phyloP scores from a whole-genome alignment of 768 basidiomycete species.

The Lactarius sanguifluus region DNA sequence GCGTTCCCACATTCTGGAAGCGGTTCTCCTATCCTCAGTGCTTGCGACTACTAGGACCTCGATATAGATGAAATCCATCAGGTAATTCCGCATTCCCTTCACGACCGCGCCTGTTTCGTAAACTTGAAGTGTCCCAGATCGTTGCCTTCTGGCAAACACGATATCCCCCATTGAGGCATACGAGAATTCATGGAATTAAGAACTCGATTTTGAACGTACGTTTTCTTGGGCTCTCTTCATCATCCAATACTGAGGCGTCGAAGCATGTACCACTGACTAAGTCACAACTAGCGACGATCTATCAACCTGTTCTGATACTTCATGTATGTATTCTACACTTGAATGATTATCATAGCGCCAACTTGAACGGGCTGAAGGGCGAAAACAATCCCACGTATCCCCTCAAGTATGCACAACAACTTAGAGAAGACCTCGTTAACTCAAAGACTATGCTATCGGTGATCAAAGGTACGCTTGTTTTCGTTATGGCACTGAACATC shows the following conservation, averaged over 20 bases:
- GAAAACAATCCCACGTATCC: conserved; percentile 18
- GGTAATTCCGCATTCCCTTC: conserved; percentile 6
- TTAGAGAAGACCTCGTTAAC: conserved; percentile 10
- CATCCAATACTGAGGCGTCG: not conserved
- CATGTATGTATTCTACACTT: conserved; percentile 10
- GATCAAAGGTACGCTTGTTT: conserved; percentile 10
- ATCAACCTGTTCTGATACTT: conserved; percentile 21
- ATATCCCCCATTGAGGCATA: conserved; percentile 54
- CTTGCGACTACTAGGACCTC: not conserved
- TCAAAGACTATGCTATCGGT: conserved; percentile 9
- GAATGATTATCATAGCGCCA: not conserved
- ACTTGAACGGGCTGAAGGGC: conserved; percentile 6
- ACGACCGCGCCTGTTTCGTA: not conserved
- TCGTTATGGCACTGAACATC: not conserved
- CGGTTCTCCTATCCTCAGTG: not conserved
- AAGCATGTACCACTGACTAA: conserved; percentile 57
- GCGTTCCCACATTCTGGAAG: conserved; percentile 30
- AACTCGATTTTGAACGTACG: conserved; percentile 63
- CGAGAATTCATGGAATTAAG: conserved; percentile 51
- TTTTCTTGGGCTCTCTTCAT: conserved; percentile 11
- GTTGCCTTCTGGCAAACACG: conserved; percentile 62
- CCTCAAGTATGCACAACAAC: conserved; percentile 15
- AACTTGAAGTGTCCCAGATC: conserved; percentile 47
- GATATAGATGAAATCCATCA: not conserved
- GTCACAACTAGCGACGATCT: conserved; percentile 40